Evolutionary conservation across 2,329 filamentous ascomycete species (phyloP).

Genomic region (Immersiporthe knoxdaviesiana): DNA sequence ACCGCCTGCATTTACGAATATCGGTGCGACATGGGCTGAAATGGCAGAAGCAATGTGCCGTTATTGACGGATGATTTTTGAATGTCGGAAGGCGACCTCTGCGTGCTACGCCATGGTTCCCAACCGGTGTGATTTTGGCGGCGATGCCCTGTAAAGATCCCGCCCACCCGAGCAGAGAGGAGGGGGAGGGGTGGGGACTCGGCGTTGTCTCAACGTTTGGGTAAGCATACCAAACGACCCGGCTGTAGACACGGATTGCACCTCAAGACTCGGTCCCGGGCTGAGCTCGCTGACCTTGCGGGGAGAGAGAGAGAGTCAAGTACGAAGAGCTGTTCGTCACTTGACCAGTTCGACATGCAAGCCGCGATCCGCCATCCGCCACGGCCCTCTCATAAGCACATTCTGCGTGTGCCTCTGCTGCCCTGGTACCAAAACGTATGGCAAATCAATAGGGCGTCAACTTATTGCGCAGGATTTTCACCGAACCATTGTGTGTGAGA

Average conservation of each 20-base stretch:
- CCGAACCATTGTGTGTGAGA: background rate
- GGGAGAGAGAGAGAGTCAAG: background rate
- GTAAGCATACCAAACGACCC: background rate
- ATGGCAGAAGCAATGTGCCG: constrained; percentile 7
- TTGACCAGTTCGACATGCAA: background rate
- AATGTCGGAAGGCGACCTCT: background rate
- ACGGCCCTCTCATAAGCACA: background rate
- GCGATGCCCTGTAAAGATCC: background rate
- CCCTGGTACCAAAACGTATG: constrained; percentile 3
- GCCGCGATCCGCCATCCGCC: background rate
- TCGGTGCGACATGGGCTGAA: background rate
- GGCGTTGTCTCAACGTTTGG: background rate
- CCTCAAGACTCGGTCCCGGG: background rate
- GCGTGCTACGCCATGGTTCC: background rate
- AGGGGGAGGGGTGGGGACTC: background rate
- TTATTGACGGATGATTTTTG: background rate
- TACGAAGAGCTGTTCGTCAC: constrained; percentile 8
- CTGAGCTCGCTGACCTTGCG: background rate
- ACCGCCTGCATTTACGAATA: background rate
- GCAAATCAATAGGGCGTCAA: background rate
- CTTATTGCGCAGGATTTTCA: background rate
- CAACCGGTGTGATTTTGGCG: background rate
- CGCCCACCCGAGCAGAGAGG: background rate
- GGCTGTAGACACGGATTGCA: background rate
- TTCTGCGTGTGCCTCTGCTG: background rate